phyloP scores from a whole-genome alignment of 2,329 filamentous ascomycete genomes.

The Pseudopithomyces maydicus region DNA sequence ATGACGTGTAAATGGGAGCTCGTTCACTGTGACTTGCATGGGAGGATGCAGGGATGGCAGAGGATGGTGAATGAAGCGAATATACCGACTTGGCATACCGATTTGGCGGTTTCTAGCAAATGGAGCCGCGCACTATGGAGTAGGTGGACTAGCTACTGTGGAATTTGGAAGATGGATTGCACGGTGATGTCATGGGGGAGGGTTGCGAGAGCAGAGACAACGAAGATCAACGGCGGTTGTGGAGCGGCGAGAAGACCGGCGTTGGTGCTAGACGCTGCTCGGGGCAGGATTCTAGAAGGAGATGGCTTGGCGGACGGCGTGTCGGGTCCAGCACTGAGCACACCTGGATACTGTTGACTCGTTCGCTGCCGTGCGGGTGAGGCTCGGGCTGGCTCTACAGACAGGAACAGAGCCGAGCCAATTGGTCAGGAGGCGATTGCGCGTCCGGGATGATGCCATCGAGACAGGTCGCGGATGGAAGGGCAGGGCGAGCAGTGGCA shows the following conservation, averaged over 20 bases:
- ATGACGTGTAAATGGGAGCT: background rate
- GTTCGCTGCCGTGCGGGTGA: no score
- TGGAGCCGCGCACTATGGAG: background rate
- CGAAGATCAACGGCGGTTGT: background rate
- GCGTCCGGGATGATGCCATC: background rate
- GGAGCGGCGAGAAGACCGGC: background rate
- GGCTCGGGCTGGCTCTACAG: no score
- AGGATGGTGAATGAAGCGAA: background rate
- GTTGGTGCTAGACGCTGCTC: background rate
- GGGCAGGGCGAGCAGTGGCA: background rate
- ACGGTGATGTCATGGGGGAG: background rate
- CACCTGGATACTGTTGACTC: no score
- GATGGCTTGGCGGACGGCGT: slow-evolving; percentile 12
- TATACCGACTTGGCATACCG: no score
- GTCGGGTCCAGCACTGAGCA: no score
- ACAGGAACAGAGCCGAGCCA: background rate
- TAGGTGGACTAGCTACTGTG: background rate
- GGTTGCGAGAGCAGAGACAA: background rate
- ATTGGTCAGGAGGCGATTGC: background rate
- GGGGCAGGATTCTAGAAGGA: slow-evolving; percentile 17
- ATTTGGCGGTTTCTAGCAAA: background rate
- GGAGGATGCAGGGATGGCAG: no score
- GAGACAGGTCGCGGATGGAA: background rate
- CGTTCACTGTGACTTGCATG: background rate
- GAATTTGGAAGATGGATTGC: background rate